These are phyloP conservation scores for Anastatica hierochuntica DNA, from an alignment of 345 rosid species.

Conservation along the genomic window DNA sequence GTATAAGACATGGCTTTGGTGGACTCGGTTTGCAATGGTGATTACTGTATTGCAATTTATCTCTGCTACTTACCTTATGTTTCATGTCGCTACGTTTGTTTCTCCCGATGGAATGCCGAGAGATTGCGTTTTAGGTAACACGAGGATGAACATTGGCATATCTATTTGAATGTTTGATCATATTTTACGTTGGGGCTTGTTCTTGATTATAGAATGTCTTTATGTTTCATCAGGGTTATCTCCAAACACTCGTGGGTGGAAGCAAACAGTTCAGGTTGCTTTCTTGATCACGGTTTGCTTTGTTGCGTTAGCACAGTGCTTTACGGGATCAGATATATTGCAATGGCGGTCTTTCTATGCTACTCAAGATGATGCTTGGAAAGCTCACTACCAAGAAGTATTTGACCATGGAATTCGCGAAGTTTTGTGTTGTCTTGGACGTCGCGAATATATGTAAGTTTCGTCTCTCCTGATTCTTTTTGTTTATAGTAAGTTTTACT, in stretches of 20 bases:
- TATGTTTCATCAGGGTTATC: slow-evolving; percentile 38
- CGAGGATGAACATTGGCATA: no score
- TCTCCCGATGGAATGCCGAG: slow-evolving; percentile 36
- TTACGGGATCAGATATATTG: slow-evolving; percentile 65
- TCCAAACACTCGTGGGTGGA: slow-evolving; percentile 40
- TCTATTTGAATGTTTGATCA: no score
- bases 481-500: not conserved
- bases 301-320: slow-evolving; percentile 59
- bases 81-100: slow-evolving; percentile 35
- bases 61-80: slow-evolving; percentile 54
- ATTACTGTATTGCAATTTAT: slow-evolving; percentile 52
- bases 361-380: slow-evolving; percentile 85
- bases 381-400: slow-evolving; percentile 82
- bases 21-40: slow-evolving; percentile 55
- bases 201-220: slow-evolving; percentile 9
- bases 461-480: not conserved
- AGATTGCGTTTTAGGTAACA: slow-evolving; percentile 57
- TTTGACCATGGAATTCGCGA: slow-evolving; percentile 96
- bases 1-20: slow-evolving; percentile 79
- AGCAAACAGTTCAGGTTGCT: slow-evolving; percentile 33
- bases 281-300: slow-evolving; percentile 41
- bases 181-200: no score
- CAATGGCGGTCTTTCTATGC: slow-evolving; percentile 83
- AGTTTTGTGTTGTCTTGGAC: slow-evolving; percentile 86
- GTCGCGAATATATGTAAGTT: slow-evolving; percentile 64